phyloP scores from a whole-genome alignment of 2,329 filamentous ascomycete genomes.

The Penicillium hesseltinei region DNA sequence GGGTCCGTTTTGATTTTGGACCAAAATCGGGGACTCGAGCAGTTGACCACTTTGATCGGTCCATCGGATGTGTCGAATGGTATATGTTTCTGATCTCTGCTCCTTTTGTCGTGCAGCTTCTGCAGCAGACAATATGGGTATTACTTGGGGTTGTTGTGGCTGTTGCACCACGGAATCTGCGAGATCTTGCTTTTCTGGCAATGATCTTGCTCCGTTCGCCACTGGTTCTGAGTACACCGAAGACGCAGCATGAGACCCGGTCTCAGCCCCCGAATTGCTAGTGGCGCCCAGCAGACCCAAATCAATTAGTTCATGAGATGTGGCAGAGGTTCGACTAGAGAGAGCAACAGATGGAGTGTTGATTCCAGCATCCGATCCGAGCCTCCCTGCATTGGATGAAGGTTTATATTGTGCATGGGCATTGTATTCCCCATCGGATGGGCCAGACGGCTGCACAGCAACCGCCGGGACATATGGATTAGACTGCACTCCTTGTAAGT shows the following conservation, averaged over 20 bases:
- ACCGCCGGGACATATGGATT: constrained; percentile 19
- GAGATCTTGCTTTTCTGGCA: background rate
- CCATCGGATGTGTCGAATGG: constrained; percentile 90
- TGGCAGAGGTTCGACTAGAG: constrained; percentile 28
- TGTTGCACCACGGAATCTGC: background rate
- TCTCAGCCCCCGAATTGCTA: constrained; percentile 6
- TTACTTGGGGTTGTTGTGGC: constrained; percentile 6
- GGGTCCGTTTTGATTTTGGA: constrained; percentile 92
- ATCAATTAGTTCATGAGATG: constrained; percentile 36
- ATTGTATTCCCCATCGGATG: constrained; percentile 1
- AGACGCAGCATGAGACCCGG: constrained; percentile 8
- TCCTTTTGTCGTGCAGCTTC: constrained; percentile 38
- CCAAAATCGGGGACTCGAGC: constrained; percentile 78
- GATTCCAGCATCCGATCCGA: constrained; percentile 20
- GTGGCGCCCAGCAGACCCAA: constrained; percentile 19
- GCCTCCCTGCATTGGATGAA: constrained; percentile 9
- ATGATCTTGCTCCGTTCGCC: background rate
- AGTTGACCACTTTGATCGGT: constrained; percentile 65
- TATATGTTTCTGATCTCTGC: constrained; percentile 73
- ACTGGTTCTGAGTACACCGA: constrained; percentile 14
- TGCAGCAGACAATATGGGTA: constrained; percentile 24
- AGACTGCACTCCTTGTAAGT: constrained; percentile 14
- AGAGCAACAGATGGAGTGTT: constrained; percentile 22
- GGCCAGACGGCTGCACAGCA: constrained; percentile 13
- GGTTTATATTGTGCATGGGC: constrained; percentile 3